These are phyloP conservation scores for Glycine soja DNA, from an alignment of 306 rosid species.

Conservation along the genomic window DNA sequence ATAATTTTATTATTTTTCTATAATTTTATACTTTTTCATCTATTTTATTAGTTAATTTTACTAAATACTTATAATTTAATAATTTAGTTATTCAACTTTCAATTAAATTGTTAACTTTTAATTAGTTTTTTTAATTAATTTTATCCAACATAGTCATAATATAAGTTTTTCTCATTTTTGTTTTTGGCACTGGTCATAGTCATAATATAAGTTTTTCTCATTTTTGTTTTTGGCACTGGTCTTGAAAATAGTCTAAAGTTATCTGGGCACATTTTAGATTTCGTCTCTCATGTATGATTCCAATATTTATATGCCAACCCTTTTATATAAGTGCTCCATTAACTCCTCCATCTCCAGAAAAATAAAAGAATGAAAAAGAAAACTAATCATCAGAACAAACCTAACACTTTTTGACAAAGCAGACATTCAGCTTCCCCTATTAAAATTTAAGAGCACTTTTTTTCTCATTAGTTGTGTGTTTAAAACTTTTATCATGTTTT, in stretches of 20 bases:
- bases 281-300: background rate
- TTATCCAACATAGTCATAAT: background rate
- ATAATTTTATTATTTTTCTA: too few relatives aligned
- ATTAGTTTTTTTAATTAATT: too few relatives aligned
- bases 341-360: background rate
- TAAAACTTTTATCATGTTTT: background rate
- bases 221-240: background rate
- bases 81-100: too few relatives aligned
- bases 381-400: background rate
- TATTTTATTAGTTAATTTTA: too few relatives aligned
- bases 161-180: background rate
- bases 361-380: background rate
- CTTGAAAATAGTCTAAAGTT: background rate
- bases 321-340: background rate
- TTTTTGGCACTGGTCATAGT: background rate
- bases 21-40: too few relatives aligned
- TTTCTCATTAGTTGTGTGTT: background rate
- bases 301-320: background rate
- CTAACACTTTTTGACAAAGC: background rate
- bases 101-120: too few relatives aligned
- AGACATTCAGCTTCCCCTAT: constrained; percentile 1
- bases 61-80: too few relatives aligned
- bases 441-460: background rate
- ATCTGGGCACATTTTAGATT: background rate
- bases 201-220: background rate